Percentiles rank a stretch among this genome's conserved stretches.
These are phyloP conservation scores for Hyphopichia homilentoma DNA, from an alignment of 805 yeast species.

Conservation along the genomic window DNA sequence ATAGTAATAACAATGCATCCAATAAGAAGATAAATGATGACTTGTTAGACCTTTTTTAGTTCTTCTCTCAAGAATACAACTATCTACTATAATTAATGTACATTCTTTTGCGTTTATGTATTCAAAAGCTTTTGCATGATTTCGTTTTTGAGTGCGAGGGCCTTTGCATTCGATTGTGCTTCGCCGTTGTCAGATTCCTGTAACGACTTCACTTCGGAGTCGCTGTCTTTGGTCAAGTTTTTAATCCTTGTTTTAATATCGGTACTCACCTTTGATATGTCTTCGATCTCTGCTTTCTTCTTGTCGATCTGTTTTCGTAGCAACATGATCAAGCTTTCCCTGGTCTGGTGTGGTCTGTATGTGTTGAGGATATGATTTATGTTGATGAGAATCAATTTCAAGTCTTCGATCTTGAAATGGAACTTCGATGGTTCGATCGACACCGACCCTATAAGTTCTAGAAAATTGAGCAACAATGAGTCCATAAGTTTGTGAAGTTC, in stretches of 20 bases:
- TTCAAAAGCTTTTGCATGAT: slow-evolving; percentile 5
- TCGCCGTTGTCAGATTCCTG: neutral
- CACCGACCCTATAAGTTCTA: slow-evolving; percentile 78
- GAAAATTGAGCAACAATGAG: slow-evolving; percentile 72
- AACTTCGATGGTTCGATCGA: slow-evolving; percentile 66
- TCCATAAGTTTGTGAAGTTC: slow-evolving; percentile 79
- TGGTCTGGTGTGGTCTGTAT: slow-evolving; percentile 91
- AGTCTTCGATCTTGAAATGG: slow-evolving; percentile 64
- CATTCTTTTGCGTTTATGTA: neutral
- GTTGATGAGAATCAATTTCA: slow-evolving; percentile 77
- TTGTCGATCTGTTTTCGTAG: slow-evolving; percentile 67
- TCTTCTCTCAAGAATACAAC: too few species aligned
- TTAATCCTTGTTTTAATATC: slow-evolving; percentile 36
- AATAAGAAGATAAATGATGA: slow-evolving; percentile 20
- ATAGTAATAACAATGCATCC: neutral
- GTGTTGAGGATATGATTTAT: slow-evolving; percentile 89
- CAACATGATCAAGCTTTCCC: slow-evolving; percentile 80
- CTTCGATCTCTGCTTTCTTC: slow-evolving; percentile 51
- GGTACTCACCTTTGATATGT: slow-evolving; percentile 38
- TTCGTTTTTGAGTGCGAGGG: slow-evolving; percentile 4
- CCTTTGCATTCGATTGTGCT: too few species aligned
- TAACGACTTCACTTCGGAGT: slow-evolving; percentile 1
- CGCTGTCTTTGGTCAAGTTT: slow-evolving; percentile 11
- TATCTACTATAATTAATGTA: slow-evolving; percentile 4
- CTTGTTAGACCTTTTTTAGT: slow-evolving; percentile 35